Base-by-base conservation (phyloP, 78 protist genomes). In the Creolimax fragrantissima region DNA sequence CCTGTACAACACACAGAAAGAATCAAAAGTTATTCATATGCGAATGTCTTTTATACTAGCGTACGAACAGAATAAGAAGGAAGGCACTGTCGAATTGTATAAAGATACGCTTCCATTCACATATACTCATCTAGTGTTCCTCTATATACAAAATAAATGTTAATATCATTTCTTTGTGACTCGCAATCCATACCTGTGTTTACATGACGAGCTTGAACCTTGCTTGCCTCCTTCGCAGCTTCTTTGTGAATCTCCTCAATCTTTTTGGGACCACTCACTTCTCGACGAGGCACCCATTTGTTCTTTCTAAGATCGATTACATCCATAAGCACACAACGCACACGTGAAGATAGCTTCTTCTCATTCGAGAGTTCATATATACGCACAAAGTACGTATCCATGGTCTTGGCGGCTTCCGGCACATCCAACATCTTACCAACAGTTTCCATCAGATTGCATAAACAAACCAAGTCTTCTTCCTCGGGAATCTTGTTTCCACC, bases 381-480 rank as follows among this genome's bases (percentile, higher is more conserved):
- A 37, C 81, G 85, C 44, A 5, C 32, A 42, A 93, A 93, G 88
- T 93, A 93, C 88, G 35, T 41, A 43, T 90, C 58, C 92, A 93
- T 81, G 85, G 35, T 47, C 85, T 2, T 6, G 66, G 11, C 39
- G 2, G 90, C 93, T 4, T 41, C 3, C n/a, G 42, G 88, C 66
- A 2, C 2, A 84, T 93, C 94, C 41, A 93, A 39, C 39, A 41
- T 36, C 90, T 43, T 42, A 32, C 94, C 94, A 4, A 89, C 89
- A 5, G 92, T 85, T 89, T 2, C 5, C 45, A 93, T 3, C 83
- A 93, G 94, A 42, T 90, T 42, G 90, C 84, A n/a, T 5, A 93
- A 43, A n/a, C 90, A 89, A 67, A 89, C 94, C 41, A 90, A 3
- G 24, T 74, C 93, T 44, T 89, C 94, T 58, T 90, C 93, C 58